Percentiles rank a stretch among this genome's conserved stretches.
Conservation (phyloP, 257 asterid genomes). For the Solanum arcanum region DNA sequence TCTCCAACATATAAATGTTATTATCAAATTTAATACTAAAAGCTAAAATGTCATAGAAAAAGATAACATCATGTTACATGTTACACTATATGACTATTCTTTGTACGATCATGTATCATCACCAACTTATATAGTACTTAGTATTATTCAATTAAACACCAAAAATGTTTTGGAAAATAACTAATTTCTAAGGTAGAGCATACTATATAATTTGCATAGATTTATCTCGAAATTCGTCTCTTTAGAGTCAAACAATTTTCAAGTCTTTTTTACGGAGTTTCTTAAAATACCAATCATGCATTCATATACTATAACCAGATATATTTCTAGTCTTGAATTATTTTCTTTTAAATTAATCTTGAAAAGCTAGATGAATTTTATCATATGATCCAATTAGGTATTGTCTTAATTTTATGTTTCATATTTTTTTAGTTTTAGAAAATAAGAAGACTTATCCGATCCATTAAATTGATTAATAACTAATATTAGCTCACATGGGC, state of each 20-base stretch:
- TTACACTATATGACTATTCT: background rate
- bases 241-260: background rate
- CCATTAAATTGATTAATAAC: background rate
- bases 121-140: background rate
- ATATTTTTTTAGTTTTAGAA: background rate
- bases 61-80: background rate
- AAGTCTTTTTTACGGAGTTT: background rate
- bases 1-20: background rate
- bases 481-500: background rate
- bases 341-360: background rate
- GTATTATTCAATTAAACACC: background rate
- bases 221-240: background rate
- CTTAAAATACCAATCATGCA: background rate
- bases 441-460: background rate
- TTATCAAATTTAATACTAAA: background rate
- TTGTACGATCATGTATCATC: background rate
- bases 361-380: background rate
- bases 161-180: background rate
- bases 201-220: background rate
- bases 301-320: background rate
- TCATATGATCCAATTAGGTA: background rate
- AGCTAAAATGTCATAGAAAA: background rate
- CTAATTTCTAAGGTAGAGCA: background rate
- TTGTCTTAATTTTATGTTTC: background rate
- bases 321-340: background rate